Evolutionary conservation across 164 flowering plant genomes (phyloP).

Genomic region (Chimonanthus praecox): DNA sequence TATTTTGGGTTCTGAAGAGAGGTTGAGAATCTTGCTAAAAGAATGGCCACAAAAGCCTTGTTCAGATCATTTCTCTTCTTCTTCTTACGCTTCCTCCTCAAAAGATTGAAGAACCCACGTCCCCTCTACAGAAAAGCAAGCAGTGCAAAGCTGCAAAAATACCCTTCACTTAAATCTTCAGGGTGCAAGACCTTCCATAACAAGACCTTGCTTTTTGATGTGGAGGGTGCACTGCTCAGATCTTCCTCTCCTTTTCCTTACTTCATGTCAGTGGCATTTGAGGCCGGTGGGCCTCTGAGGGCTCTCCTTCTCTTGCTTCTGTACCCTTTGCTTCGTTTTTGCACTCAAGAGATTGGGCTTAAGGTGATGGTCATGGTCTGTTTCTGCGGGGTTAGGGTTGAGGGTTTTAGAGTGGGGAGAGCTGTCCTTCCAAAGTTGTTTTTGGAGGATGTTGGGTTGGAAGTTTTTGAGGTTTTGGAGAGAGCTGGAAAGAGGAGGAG

Average conservation of each 20-base stretch:
- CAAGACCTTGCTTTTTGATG: slow-evolving; percentile 40
- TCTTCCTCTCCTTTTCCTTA: slow-evolving; percentile 57
- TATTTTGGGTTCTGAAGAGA: too few relatives aligned
- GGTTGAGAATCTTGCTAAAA: not conserved
- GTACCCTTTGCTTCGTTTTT: slow-evolving; percentile 37
- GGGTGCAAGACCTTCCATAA: slow-evolving; percentile 11
- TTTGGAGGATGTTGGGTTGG: slow-evolving; percentile 43
- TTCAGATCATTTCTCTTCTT: slow-evolving; percentile 9
- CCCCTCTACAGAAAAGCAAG: slow-evolving; percentile 6
- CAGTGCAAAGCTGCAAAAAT: slow-evolving; percentile 16
- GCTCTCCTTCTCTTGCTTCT: slow-evolving; percentile 38
- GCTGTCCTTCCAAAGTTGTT: slow-evolving; percentile 61
- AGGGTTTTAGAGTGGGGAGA: slow-evolving; percentile 31
- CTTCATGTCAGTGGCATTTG: slow-evolving; percentile 53
- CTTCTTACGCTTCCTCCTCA: slow-evolving; percentile 17
- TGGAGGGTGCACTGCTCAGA: slow-evolving; percentile 49
- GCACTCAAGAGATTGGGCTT: slow-evolving; percentile 24
- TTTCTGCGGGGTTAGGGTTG: slow-evolving; percentile 44
- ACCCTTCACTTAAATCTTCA: slow-evolving; percentile 10
- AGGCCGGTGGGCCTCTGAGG: slow-evolving; percentile 52
- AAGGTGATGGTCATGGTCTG: slow-evolving; percentile 49
- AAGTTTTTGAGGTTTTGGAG: slow-evolving; percentile 38
- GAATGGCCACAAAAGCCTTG: not conserved
- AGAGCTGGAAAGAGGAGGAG: slow-evolving; percentile 22
- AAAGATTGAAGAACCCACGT: slow-evolving; percentile 15